phyloP scores from a whole-genome alignment of 768 basidiomycete species.

The Mrakia gelida region DNA sequence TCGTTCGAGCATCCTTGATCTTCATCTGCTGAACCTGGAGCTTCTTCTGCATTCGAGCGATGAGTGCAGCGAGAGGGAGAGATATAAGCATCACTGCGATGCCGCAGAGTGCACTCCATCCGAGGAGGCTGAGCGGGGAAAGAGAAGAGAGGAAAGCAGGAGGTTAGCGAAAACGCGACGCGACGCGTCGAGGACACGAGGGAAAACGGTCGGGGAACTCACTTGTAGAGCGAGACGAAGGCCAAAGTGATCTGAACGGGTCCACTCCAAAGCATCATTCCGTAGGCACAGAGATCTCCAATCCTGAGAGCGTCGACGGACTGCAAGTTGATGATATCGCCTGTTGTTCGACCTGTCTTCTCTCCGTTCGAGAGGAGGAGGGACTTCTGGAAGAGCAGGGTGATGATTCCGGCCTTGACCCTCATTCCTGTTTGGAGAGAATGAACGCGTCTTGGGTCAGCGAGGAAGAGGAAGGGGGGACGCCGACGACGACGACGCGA shows the following conservation, averaged over 20 bases:
- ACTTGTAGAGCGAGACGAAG: slow-evolving; percentile 63
- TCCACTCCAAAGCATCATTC: slow-evolving; percentile 73
- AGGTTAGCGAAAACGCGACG: background rate
- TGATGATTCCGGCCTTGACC: slow-evolving; percentile 79
- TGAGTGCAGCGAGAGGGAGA: slow-evolving; percentile 43
- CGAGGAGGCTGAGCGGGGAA: slow-evolving; percentile 54
- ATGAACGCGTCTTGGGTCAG: slow-evolving; percentile 16
- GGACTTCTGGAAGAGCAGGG: slow-evolving; percentile 78
- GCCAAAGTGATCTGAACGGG: slow-evolving; percentile 84
- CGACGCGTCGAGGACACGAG: too few species aligned
- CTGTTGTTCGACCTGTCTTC: slow-evolving; percentile 65
- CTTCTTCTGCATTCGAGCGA: slow-evolving; percentile 54
- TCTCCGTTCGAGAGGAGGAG: slow-evolving; percentile 82
- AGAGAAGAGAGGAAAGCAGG: too few species aligned
- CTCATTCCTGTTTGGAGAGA: slow-evolving; percentile 61
- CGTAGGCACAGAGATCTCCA: slow-evolving; percentile 72
- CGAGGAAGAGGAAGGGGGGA: too few species aligned
- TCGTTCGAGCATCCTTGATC: slow-evolving; percentile 74
- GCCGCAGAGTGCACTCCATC: slow-evolving; percentile 63
- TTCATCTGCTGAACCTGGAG: slow-evolving; percentile 92
- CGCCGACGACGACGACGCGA: too few species aligned
- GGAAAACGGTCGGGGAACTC: background rate
- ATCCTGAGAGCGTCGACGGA: slow-evolving; percentile 75
- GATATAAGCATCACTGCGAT: slow-evolving; percentile 40
- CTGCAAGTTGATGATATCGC: slow-evolving; percentile 89